Percentiles rank a stretch among this genome's conserved stretches.
Conservation (phyloP, 345 rosid species). For the Boechera stricta region DNA sequence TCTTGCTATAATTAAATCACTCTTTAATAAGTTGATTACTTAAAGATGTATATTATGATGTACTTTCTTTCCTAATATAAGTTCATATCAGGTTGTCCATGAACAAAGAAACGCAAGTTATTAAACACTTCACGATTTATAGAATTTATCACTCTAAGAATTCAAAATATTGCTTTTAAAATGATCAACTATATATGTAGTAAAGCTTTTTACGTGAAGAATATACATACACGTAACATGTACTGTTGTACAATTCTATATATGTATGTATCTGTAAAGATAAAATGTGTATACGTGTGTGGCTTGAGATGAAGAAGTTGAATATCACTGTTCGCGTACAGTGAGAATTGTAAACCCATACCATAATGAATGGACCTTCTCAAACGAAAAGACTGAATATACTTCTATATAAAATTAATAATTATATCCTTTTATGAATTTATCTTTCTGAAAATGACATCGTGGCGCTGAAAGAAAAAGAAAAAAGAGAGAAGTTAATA, state of each 20-base stretch:
- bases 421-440: constrained; percentile 6
- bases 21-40: constrained; percentile 4
- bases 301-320: constrained; percentile 27
- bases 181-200: neutral
- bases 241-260: constrained; percentile 3
- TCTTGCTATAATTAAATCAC: constrained; percentile 8
- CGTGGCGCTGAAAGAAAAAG: neutral
- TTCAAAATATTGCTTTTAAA: neutral
- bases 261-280: neutral
- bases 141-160: neutral
- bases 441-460: constrained; percentile 31
- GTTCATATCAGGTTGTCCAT: neutral
- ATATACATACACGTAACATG: constrained; percentile 5
- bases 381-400: constrained; percentile 41
- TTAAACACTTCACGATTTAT: neutral
- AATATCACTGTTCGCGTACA: constrained; percentile 25
- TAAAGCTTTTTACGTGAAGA: constrained; percentile 8
- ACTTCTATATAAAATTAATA: constrained; percentile 23
- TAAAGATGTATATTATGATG: neutral
- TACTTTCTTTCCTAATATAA: constrained; percentile 19
- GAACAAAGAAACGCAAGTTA: neutral
- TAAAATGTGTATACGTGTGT: constrained; percentile 28
- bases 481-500: neutral
- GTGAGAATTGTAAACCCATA: constrained; percentile 35
- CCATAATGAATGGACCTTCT: constrained; percentile 41